Evolutionary conservation across 495 filamentous ascomycete species (phyloP).

Genomic region (Lophiotrema nucula): DNA sequence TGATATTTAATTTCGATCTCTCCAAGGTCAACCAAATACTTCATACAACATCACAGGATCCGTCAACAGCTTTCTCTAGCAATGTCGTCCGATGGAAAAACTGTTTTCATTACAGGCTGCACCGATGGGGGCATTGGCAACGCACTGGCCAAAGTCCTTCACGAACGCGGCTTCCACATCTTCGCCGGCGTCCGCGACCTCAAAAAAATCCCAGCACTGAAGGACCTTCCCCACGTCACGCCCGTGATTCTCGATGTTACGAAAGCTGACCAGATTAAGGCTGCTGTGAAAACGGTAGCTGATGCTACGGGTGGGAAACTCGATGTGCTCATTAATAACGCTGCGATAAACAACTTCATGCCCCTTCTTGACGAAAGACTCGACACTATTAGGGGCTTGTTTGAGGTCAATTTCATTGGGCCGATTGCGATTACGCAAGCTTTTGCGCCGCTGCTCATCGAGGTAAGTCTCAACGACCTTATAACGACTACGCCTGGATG

Average conservation of each 20-base stretch:
- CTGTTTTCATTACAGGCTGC: constrained; percentile 51
- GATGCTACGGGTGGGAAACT: constrained; percentile 27
- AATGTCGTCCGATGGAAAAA: constrained; percentile 11
- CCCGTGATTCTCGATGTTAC: constrained; percentile 24
- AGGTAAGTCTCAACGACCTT: neutral
- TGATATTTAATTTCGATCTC: neutral
- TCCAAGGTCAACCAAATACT: neutral
- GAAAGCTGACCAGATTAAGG: constrained; percentile 12
- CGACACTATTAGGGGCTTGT: constrained; percentile 36
- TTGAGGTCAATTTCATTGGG: constrained; percentile 16
- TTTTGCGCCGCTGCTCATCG: constrained; percentile 25
- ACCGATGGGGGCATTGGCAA: constrained; percentile 48
- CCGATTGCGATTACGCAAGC: constrained; percentile 20
- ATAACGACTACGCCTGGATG: neutral
- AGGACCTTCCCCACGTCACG: constrained; percentile 26
- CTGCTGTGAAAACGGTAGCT: constrained; percentile 7
- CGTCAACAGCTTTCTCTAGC: neutral
- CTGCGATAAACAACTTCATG: constrained; percentile 37
- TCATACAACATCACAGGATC: too few species aligned
- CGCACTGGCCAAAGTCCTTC: constrained; percentile 44
- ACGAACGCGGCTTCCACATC: constrained; percentile 43
- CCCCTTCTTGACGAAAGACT: constrained; percentile 43
- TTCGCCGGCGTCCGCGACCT: constrained; percentile 45
- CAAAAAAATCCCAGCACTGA: constrained; percentile 33
- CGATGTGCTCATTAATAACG: constrained; percentile 49